These are phyloP conservation scores for Scheffersomyces stipitis DNA, from an alignment of 805 yeast species.

Conservation along the genomic window DNA sequence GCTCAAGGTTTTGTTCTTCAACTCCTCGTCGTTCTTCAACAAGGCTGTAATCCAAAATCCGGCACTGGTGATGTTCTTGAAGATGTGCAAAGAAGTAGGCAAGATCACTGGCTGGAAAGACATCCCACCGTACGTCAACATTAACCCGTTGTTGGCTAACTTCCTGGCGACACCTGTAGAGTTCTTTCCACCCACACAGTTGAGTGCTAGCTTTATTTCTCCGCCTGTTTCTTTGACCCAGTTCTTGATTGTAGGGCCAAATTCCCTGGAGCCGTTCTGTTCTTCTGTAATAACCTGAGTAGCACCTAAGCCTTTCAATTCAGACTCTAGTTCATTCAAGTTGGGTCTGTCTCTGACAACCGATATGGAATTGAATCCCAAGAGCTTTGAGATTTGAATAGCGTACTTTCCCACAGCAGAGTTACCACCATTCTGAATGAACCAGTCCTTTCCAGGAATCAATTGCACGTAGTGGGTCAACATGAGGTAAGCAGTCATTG, in stretches of 20 bases:
- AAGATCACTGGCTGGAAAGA: conserved; percentile 90
- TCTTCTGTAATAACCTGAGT: conserved; percentile 88
- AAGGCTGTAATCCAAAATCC: conserved; percentile 91
- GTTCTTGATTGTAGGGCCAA: conserved; percentile 56
- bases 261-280: conserved; percentile 68
- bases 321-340: conserved; percentile 55
- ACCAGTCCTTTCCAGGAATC: conserved; percentile 73
- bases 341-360: conserved; percentile 86
- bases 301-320: conserved; percentile 72
- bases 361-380: conserved; percentile 80
- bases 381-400: conserved; percentile 75
- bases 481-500: conserved; percentile 89
- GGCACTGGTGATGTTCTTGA: conserved; percentile 78
- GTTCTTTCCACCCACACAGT: conserved; percentile 92
- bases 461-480: conserved; percentile 66
- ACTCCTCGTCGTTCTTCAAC: conserved; percentile 32
- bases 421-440: conserved; percentile 94
- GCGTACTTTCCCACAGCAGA: conserved; percentile 94
- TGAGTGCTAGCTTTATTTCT: conserved; percentile 73
- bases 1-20: conserved; percentile 36
- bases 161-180: conserved; percentile 82
- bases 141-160: conserved; percentile 66
- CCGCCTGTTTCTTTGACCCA: conserved; percentile 51
- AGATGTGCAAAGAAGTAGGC: conserved; percentile 86
- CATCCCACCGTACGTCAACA: conserved; percentile 97